Conservation (phyloP, 345 rosid species). For the Hevea brasiliensis region DNA sequence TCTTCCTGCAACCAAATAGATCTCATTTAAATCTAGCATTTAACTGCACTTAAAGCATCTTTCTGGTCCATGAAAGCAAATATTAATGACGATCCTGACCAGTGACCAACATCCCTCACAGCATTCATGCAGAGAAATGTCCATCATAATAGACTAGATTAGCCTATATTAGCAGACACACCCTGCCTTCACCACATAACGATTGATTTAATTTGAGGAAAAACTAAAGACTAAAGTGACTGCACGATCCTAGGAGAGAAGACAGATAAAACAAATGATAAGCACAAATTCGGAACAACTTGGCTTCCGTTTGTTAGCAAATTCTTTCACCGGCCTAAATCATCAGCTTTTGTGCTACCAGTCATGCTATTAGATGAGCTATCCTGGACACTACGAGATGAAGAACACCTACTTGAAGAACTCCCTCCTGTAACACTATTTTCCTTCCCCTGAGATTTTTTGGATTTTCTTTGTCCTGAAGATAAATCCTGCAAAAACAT, state of each 20-base stretch:
- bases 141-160: not conserved
- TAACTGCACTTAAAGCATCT: not conserved
- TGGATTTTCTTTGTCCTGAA: constrained; percentile 48
- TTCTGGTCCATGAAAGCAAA: not conserved
- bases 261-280: not conserved
- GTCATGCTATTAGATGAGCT: constrained; percentile 73
- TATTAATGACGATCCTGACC: not conserved
- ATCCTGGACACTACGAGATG: constrained; percentile 64
- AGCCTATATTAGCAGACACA: not conserved
- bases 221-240: not conserved
- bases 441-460: constrained; percentile 45
- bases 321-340: constrained; percentile 15
- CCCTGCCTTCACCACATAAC: not conserved
- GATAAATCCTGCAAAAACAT: constrained; percentile 49
- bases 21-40: not conserved
- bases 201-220: not conserved
- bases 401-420: constrained; percentile 68
- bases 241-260: not conserved
- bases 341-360: constrained; percentile 47
- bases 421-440: constrained; percentile 44
- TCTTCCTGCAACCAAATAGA: constrained; percentile 7
- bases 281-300: constrained; percentile 10
- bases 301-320: constrained; percentile 1
- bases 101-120: not conserved
- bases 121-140: constrained; percentile 13